A percentile compares a stretch with the other conserved stretches of the same genome.
Conservation (phyloP, 2,329 filamentous ascomycete genomes). For the Achaetomium macrosporum region DNA sequence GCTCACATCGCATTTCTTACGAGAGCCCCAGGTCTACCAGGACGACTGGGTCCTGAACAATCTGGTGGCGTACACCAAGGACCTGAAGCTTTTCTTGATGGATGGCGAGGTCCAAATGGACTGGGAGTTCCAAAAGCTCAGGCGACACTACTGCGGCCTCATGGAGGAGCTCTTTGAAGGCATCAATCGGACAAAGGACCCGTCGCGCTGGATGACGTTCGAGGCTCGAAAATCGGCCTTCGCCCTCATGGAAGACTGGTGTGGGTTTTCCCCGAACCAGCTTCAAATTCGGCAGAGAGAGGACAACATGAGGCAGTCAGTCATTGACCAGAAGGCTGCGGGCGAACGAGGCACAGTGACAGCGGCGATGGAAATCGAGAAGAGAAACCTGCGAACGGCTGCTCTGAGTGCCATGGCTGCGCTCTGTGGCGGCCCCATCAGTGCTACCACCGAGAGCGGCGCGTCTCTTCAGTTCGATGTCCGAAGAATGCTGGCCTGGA, state of each 20-base stretch:
- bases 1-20: constrained; percentile 83
- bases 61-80: constrained; percentile 82
- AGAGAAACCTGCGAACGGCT: constrained; percentile 81
- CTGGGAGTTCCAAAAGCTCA: constrained; percentile 85
- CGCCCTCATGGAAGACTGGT: constrained; percentile 98
- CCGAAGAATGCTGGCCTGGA: constrained; percentile 87
- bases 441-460: constrained; percentile 80
- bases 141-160: constrained; percentile 89
- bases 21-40: constrained; percentile 68
- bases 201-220: constrained; percentile 93
- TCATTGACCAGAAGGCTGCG: constrained; percentile 71
- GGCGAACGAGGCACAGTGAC: constrained; percentile 73
- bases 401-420: constrained; percentile 94
- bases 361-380: constrained; percentile 94
- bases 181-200: constrained; percentile 77
- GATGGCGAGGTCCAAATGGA: constrained; percentile 92
- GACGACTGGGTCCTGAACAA: constrained; percentile 90
- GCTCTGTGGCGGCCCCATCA: constrained; percentile 79
- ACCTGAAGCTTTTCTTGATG: constrained; percentile 89
- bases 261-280: constrained; percentile 91
- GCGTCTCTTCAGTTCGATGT: constrained; percentile 88
- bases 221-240: constrained; percentile 94
- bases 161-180: constrained; percentile 91
- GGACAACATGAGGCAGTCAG: constrained; percentile 78
- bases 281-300: constrained; percentile 74